phyloP scores from a whole-genome alignment of 2,329 filamentous ascomycete genomes.

The Aureobasidium lini region DNA sequence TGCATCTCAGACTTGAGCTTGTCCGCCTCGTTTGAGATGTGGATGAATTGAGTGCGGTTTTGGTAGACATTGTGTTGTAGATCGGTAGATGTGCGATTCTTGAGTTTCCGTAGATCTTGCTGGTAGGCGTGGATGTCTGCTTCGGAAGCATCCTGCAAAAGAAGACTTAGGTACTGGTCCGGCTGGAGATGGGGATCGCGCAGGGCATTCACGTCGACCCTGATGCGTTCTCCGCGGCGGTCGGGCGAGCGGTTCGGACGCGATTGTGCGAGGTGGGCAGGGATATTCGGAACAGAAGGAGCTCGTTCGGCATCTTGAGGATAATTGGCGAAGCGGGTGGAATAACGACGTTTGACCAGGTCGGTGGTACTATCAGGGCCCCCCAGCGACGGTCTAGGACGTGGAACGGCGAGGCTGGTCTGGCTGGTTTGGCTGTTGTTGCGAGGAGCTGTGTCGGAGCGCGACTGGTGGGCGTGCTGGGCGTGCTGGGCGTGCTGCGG shows the following conservation, averaged over 20 bases:
- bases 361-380: conserved; percentile 57
- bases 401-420: conserved; percentile 18
- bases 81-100: conserved; percentile 70
- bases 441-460: background rate
- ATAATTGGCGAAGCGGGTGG: conserved; percentile 68
- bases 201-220: conserved; percentile 69
- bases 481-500: background rate
- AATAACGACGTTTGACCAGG: conserved; percentile 89
- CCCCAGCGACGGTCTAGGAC: conserved; percentile 29
- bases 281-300: conserved; percentile 50
- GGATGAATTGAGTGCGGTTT: conserved; percentile 96
- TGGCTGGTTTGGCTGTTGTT: background rate
- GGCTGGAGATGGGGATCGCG: conserved; percentile 70
- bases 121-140: conserved; percentile 81
- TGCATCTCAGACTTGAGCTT: conserved; percentile 96
- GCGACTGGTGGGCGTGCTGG: too few species aligned
- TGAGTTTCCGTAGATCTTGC: conserved; percentile 64
- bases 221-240: conserved; percentile 48
- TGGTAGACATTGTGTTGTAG: conserved; percentile 94
- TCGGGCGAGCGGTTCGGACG: conserved; percentile 37
- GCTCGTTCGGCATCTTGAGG: conserved; percentile 59
- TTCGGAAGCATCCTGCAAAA: conserved; percentile 79
- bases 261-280: conserved; percentile 48
- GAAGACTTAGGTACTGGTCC: conserved; percentile 67
- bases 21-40: conserved; percentile 97